phyloP scores from a whole-genome alignment of 179 eudicot species.

The Gypsophila paniculata region DNA sequence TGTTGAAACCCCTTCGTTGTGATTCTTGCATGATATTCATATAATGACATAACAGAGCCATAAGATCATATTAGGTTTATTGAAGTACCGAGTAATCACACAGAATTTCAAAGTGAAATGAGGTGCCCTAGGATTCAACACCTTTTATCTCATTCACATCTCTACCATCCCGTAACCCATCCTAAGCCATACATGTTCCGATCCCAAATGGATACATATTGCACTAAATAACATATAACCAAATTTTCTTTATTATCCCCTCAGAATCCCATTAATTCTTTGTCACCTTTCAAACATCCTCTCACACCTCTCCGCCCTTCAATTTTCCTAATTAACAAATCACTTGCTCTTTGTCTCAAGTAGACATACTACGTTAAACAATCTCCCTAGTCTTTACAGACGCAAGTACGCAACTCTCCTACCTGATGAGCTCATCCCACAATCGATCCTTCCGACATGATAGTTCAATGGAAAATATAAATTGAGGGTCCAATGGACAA shows the following conservation, averaged over 20 bases:
- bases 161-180: not conserved
- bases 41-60: not conserved
- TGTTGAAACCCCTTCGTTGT: conserved; percentile 2
- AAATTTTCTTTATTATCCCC: not conserved
- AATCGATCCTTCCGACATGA: not conserved
- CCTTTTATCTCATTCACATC: not conserved
- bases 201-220: not conserved
- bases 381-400: too few relatives aligned
- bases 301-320: not conserved
- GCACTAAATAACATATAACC: not conserved
- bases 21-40: not conserved
- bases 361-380: not conserved
- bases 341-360: not conserved
- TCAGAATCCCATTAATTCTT: not conserved
- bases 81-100: not conserved
- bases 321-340: too few relatives aligned
- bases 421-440: too few relatives aligned
- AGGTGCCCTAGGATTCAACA: not conserved
- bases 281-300: not conserved
- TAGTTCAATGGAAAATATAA: not conserved
- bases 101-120: not conserved
- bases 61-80: not conserved
- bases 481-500: not conserved
- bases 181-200: not conserved
- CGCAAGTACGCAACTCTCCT: too few relatives aligned